phyloP scores from a whole-genome alignment of 2,329 filamentous ascomycete genomes.

The Tolypocladium paradoxum region DNA sequence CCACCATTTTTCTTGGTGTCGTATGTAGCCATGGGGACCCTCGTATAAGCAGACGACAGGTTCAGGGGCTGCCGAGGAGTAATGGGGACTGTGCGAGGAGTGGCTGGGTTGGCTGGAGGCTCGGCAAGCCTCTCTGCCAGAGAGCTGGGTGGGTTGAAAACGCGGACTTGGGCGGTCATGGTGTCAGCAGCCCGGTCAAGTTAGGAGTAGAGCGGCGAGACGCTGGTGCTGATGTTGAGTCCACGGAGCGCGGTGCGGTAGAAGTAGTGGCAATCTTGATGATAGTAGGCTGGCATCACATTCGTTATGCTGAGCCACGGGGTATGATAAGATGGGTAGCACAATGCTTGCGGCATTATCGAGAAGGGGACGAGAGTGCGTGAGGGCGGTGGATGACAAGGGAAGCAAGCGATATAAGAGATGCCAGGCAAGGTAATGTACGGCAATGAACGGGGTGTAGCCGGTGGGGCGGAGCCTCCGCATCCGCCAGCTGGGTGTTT shows the following conservation, averaged over 20 bases:
- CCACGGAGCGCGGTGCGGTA: conserved; percentile 82
- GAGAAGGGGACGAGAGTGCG: background rate
- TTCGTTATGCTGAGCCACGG: conserved; percentile 12
- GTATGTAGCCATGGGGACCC: conserved; percentile 42
- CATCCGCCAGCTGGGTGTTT: background rate
- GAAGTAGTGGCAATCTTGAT: conserved; percentile 88
- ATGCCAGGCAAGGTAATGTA: background rate
- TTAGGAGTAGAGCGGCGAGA: conserved; percentile 66
- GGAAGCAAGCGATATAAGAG: background rate
- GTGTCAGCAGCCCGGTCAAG: conserved; percentile 14
- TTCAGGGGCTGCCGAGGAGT: conserved; percentile 6
- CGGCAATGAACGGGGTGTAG: background rate
- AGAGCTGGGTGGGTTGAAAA: conserved; percentile 54
- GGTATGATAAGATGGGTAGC: background rate
- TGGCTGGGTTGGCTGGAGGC: conserved; percentile 18
- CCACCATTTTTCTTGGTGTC: conserved; percentile 50
- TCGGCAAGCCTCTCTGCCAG: conserved; percentile 58
- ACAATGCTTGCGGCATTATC: background rate
- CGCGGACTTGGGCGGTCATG: conserved; percentile 26
- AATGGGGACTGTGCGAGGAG: conserved; percentile 27
- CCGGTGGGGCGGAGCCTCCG: background rate
- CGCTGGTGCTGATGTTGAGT: conserved; percentile 67
- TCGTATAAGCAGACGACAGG: conserved; percentile 23
- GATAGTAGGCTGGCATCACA: conserved; percentile 71
- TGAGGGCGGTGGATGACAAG: background rate